Base-by-base conservation (phyloP, 495 filamentous ascomycete genomes). In the Hypoxylon cercidicola region DNA sequence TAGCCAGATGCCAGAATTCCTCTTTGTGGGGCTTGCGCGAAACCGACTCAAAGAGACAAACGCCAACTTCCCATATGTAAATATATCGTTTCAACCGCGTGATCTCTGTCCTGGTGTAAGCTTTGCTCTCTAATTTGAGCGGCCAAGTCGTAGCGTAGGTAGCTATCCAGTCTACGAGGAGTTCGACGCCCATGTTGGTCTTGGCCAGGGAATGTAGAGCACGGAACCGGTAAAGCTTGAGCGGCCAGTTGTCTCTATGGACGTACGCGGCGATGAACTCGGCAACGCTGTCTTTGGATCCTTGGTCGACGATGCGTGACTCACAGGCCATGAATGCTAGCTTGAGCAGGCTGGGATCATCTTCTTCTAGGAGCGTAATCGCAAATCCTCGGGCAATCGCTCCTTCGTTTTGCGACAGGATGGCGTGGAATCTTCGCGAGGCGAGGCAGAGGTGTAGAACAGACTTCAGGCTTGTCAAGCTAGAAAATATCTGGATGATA, bases 261-360 rank as follows among this genome's bases (percentile, higher is more conserved):
- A 40, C 37, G 21, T 40, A 64, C 9, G 39, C 32, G 19, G 51
- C 16, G 30, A 57, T n/a, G 39, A 64, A 52, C 11, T 46, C 21
- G 0, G n/a, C 19, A 11, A 37, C 20, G 10, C 15, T 18, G 1
- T 25, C 25, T 13, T 13, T 4, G 37, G 45, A 19, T 18, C 3
- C n/a, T 21, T 6, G 0, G 39, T 41, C n/a, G 9, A 43, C 12
- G 15, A 32, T n/a, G 4, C 45, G 19, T 21, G 46, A 46, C 13
- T 57, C 4, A 8, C 52, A 64, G 11, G 53, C 25, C 12, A 52
- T 32, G 25, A 64, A 64, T 0, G 60, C 60, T 13, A 64, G 12
- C 12, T 16, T 51, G 19, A 49, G 2, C 11, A 64, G 9, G 9
- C 39, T 21, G 3, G 46, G 44, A 15, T 64, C 46, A n/a, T 45